Base-by-base conservation (phyloP, 73 alveolate species). In the Paramecium tetraurelia region DNA sequence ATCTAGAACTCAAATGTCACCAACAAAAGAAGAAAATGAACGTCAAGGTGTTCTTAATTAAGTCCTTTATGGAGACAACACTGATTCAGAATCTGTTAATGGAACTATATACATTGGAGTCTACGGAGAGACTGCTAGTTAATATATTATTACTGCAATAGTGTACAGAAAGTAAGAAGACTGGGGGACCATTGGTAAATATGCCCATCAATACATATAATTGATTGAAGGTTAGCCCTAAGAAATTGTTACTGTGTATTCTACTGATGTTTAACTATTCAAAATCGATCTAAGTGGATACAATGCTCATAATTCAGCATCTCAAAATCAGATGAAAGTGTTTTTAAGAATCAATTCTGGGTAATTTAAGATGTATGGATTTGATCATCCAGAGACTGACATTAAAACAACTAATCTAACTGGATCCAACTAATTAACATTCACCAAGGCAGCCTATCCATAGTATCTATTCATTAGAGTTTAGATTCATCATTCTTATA, bases 301-400 rank as follows among this genome's bases (percentile, higher is more conserved):
- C 5, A 10, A 36, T 16, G 10, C n/a, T 16, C 11, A 3, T 2
- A 22, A 29, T 9, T 31, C 21, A 11, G 7, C 12, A 36, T 36
- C 5, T 20, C 57, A 72, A 16, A 10, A 35, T 10, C 7, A 33
- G n/a, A 29, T 72, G 10, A 18, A 72, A 12, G 16, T 72, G 16
- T 16, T 3, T 12, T 38, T 72, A 16, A 40, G 59, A 72, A 58
- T 16, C 5, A 72, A 7, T 35, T 12, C n/a, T 14, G 86, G 86
- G 36, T 4, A 36, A 33, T 72, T 21, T 3, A 35, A 0, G 4
- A 14, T 72, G 36, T 72, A 72, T 72, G 86, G 20, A 33, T 72
- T 72, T 40, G 59, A 72, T 33, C 86, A 72, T 40, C 86, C 86
- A 14, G 86, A 72, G 11, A 36, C 4, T 33, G 86, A 72, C 35